These are phyloP conservation scores for Boletus subparvulus DNA, from an alignment of 768 basidiomycete genomes.

Conservation along the genomic window DNA sequence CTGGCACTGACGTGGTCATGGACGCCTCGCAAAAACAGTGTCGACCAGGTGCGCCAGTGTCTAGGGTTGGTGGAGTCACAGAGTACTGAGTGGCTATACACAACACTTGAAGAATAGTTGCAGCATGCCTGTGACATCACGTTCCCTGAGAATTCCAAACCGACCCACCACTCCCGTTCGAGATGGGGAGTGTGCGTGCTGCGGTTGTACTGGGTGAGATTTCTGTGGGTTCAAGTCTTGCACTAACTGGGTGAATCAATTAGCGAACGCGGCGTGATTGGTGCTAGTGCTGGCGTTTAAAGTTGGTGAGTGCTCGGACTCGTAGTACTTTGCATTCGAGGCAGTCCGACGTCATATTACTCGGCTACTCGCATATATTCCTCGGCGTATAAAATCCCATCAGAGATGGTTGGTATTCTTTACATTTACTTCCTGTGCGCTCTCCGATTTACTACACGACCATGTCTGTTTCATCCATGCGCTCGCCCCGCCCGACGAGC, in stretches of 20 bases:
- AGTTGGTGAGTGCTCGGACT: neutral
- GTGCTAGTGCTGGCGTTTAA: neutral
- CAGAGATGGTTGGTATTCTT: slow-evolving; percentile 5
- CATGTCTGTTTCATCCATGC: slow-evolving; percentile 6
- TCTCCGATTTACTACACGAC: neutral
- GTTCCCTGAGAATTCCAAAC: slow-evolving; percentile 5
- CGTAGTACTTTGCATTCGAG: slow-evolving; percentile 6
- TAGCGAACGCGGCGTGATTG: neutral
- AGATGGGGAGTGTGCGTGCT: neutral
- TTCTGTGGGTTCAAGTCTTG: neutral
- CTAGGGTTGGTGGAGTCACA: neutral
- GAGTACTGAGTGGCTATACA: neutral
- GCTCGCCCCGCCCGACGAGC: slow-evolving; percentile 14
- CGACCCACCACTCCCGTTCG: neutral
- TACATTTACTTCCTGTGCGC: neutral
- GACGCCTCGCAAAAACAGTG: neutral
- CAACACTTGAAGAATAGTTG: neutral
- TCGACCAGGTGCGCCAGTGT: neutral
- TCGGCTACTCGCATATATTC: slow-evolving; percentile 3
- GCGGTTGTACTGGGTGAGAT: neutral
- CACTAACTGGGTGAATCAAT: neutral
- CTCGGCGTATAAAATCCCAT: slow-evolving; percentile 12
- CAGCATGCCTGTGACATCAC: neutral
- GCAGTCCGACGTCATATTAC: slow-evolving; percentile 14
- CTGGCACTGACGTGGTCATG: neutral